Evolutionary conservation across 768 basidiomycete species (phyloP).

Genomic region (Boletus patriciae): DNA sequence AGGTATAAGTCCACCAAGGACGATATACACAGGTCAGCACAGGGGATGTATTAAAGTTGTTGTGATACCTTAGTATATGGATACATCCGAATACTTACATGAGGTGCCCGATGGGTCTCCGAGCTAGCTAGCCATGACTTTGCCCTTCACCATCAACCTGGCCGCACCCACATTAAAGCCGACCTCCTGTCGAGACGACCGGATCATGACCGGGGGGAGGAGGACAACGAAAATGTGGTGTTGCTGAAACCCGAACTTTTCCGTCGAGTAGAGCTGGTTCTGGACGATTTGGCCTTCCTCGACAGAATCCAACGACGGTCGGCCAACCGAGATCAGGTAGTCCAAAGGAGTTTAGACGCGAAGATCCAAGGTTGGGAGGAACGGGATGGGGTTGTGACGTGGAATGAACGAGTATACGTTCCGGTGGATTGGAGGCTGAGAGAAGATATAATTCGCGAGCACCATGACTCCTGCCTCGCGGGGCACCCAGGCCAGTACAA

Average conservation of each 20-base stretch:
- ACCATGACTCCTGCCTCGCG: constrained; percentile 26
- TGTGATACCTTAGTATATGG: too few relatives aligned
- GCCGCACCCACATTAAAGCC: constrained; percentile 15
- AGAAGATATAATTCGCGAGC: constrained; percentile 12
- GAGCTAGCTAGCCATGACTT: constrained; percentile 36
- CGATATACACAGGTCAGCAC: too few relatives aligned
- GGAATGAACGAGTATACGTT: constrained; percentile 23
- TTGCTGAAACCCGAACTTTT: constrained; percentile 18
- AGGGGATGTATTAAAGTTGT: too few relatives aligned
- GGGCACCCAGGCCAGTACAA: constrained; percentile 32
- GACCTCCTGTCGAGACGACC: constrained; percentile 31
- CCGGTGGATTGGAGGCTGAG: constrained; percentile 19
- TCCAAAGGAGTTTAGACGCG: too few relatives aligned
- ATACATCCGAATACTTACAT: too few relatives aligned
- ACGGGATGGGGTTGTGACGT: not conserved
- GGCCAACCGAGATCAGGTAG: not conserved
- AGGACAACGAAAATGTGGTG: constrained; percentile 21
- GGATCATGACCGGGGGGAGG: constrained; percentile 16
- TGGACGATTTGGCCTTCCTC: not conserved
- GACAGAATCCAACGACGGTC: not conserved
- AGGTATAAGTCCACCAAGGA: too few relatives aligned
- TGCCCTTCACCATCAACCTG: constrained; percentile 33
- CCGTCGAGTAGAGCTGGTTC: not conserved
- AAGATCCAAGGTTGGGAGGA: not conserved
- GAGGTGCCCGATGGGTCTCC: constrained; percentile 43